A percentile compares a stretch with the other conserved stretches of the same genome.
Evolutionary conservation across 371 early-diverging fungal species (phyloP).

Genomic region (Thermomucor indicae-seudaticae): DNA sequence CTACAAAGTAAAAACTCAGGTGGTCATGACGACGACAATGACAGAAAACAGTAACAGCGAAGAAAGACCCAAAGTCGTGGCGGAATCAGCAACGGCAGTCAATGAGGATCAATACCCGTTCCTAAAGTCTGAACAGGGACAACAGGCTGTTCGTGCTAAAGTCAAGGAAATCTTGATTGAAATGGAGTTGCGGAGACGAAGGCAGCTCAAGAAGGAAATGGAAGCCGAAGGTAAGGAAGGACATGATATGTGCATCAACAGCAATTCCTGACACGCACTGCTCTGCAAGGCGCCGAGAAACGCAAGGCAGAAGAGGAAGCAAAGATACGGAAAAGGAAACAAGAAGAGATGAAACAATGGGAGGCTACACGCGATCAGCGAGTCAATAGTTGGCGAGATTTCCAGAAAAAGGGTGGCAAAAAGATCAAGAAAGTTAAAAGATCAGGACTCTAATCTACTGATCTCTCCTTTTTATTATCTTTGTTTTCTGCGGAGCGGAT

Average conservation of each 20-base stretch:
- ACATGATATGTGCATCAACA: slow-evolving; percentile 1
- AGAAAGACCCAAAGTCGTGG: slow-evolving; percentile 14
- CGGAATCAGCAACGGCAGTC: slow-evolving; percentile 23
- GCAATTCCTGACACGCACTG: slow-evolving; percentile 37
- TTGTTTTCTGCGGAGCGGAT: too few species aligned
- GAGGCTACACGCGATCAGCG: slow-evolving; percentile 61
- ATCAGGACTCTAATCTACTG: slow-evolving; percentile 13
- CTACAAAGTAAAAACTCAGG: slow-evolving; percentile 34
- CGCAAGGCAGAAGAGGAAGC: slow-evolving; percentile 57
- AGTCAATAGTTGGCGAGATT: slow-evolving; percentile 67
- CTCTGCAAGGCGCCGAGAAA: slow-evolving; percentile 44
- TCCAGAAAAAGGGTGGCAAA: slow-evolving; percentile 59
- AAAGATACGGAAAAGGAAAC: slow-evolving; percentile 55
- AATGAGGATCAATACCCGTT: slow-evolving; percentile 38
- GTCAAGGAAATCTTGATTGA: slow-evolving; percentile 63
- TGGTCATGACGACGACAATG: slow-evolving; percentile 9
- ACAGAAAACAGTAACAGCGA: neutral
- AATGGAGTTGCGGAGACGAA: slow-evolving; percentile 57
- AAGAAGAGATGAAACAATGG: slow-evolving; percentile 69
- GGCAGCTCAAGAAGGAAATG: slow-evolving; percentile 65
- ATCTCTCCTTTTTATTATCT: too few species aligned
- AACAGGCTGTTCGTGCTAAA: slow-evolving; percentile 44
- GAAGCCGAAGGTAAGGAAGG: slow-evolving; percentile 57
- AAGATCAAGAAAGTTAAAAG: slow-evolving; percentile 57
- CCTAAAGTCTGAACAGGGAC: slow-evolving; percentile 31